These are phyloP conservation scores for Centaurea solstitialis DNA, from an alignment of 129 eudicot genomes.

Conservation along the genomic window DNA sequence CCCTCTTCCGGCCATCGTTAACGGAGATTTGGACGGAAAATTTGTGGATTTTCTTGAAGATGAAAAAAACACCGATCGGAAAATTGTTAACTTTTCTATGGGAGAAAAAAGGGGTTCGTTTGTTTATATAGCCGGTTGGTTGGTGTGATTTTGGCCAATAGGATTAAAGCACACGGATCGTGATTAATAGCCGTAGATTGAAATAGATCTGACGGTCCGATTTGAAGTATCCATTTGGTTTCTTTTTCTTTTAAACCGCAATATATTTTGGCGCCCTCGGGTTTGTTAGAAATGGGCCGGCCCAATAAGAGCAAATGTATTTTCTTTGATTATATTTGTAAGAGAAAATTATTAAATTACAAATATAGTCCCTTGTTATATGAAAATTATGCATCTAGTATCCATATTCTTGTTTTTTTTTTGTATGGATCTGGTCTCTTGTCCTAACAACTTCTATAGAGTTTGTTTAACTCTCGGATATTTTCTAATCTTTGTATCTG, in stretches of 20 bases:
- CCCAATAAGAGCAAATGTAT: not conserved
- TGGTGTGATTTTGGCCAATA: slow-evolving; percentile 14
- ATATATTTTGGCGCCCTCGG: not conserved
- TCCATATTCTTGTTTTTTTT: not conserved
- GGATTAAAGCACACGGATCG: slow-evolving; percentile 16
- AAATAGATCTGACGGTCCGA: slow-evolving; percentile 15
- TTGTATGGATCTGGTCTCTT: not conserved
- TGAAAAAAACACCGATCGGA: too few species aligned
- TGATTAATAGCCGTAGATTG: slow-evolving; percentile 11
- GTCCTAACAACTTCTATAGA: too few species aligned
- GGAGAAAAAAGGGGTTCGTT: not conserved
- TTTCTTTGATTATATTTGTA: too few species aligned
- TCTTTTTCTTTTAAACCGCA: not conserved
- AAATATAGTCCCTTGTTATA: not conserved
- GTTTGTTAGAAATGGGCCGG: not conserved
- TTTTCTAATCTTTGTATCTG: too few species aligned
- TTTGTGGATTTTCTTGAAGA: not conserved
- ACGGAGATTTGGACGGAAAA: slow-evolving; percentile 4
- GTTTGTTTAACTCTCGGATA: not conserved
- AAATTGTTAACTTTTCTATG: not conserved
- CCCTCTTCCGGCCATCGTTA: slow-evolving; percentile 42
- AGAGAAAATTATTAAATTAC: not conserved
- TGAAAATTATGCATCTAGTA: not conserved
- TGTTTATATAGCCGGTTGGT: slow-evolving; percentile 7
- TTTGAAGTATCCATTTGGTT: not conserved